Conservation (phyloP, 257 asterid species). For the Gynochthodes officinalis region DNA sequence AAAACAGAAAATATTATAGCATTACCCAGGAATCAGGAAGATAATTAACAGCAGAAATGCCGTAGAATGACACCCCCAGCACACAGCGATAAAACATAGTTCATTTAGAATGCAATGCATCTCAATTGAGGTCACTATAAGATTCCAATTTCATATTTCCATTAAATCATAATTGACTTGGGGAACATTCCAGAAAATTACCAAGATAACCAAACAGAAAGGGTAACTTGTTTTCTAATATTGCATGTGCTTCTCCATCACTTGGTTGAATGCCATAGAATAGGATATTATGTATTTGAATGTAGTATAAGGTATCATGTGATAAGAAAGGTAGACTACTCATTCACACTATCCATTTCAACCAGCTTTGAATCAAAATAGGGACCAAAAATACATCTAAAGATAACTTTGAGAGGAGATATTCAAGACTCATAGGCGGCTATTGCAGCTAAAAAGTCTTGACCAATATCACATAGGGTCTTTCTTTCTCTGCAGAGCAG, state of each 20-base stretch:
- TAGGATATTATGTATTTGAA: too few relatives aligned
- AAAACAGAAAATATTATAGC: background rate
- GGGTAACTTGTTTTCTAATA: background rate
- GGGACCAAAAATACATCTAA: background rate
- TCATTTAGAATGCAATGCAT: background rate
- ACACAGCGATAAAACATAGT: background rate
- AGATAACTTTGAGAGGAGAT: background rate
- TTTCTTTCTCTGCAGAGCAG: too few relatives aligned
- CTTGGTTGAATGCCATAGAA: background rate
- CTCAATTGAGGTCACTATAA: background rate
- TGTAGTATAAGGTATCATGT: background rate
- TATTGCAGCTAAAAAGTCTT: too few relatives aligned
- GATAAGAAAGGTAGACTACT: background rate
- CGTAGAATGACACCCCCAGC: background rate
- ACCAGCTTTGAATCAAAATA: background rate
- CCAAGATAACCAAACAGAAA: background rate
- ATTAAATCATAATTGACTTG: background rate
- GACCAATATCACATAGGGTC: too few relatives aligned
- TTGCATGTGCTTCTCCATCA: background rate
- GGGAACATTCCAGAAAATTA: background rate
- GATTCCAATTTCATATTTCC: background rate
- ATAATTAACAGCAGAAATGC: background rate
- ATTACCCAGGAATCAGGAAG: constrained; percentile 6
- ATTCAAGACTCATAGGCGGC: too few relatives aligned
- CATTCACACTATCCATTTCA: background rate